These are phyloP conservation scores for Eimeria acervulina DNA, from an alignment of 169 alveolate genomes.

Conservation along the genomic window DNA sequence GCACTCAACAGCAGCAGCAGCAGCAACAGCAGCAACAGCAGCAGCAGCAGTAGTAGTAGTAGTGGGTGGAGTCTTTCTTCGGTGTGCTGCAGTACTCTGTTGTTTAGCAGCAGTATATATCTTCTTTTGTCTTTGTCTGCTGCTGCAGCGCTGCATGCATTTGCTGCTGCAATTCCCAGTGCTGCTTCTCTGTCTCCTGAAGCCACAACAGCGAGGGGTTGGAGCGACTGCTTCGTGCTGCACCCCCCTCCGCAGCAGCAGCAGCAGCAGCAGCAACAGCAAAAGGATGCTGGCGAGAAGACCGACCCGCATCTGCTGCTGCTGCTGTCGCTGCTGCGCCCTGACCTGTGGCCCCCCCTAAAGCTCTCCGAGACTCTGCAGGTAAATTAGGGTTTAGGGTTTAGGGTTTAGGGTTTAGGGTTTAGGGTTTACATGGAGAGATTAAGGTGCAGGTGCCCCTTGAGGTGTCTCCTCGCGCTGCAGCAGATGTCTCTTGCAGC, in stretches of 20 bases:
- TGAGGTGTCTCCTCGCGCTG: not conserved
- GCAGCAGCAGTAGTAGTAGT: conserved; percentile 12
- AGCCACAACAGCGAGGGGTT: not conserved
- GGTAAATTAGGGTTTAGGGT: conserved; percentile 51
- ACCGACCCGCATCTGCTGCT: not conserved
- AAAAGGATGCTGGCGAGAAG: not conserved
- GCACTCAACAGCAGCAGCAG: not conserved
- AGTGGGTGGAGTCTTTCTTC: not conserved
- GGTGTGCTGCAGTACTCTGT: not conserved
- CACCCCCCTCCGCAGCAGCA: conserved; percentile 74
- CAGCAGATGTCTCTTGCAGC: not conserved
- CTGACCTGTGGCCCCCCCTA: conserved; percentile 72
- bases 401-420: conserved; percentile 1
- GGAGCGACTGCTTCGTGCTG: conserved; percentile 71
- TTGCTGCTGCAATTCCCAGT: conserved; percentile 6
- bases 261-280: conserved; percentile 57
- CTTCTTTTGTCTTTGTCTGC: not conserved
- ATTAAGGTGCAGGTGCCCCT: not conserved
- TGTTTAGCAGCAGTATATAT: not conserved
- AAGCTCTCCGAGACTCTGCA: conserved; percentile 55
- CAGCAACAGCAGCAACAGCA: conserved; percentile 22
- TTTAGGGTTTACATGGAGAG: too few relatives aligned
- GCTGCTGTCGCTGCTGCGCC: conserved; percentile 28
- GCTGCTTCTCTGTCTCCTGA: conserved; percentile 54
- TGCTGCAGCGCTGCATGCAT: conserved; percentile 27